Percentiles rank a stretch among this genome's conserved stretches.
Conservation (phyloP, 176 grass and related monocot genomes). For the Triticum timopheevii region DNA sequence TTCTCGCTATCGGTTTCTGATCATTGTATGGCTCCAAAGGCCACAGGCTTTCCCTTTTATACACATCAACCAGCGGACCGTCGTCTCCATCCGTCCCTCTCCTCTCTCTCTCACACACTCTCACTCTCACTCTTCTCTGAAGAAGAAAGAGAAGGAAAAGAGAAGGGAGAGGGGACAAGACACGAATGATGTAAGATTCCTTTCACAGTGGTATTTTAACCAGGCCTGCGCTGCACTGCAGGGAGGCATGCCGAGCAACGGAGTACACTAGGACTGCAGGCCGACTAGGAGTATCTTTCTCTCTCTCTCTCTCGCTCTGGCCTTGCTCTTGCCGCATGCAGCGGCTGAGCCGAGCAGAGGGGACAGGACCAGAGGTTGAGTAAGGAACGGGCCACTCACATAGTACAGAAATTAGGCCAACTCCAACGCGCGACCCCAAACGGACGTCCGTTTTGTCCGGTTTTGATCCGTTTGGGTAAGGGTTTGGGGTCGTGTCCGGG, state of each 20-base stretch:
- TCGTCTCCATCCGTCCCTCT: neutral
- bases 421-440: no score
- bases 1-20: constrained; percentile 29
- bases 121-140: neutral
- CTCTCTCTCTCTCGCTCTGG: neutral
- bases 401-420: no score
- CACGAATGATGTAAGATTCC: constrained; percentile 72
- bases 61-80: constrained; percentile 23
- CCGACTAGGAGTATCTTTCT: neutral
- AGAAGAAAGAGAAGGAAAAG: constrained; percentile 4
- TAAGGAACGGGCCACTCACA: constrained; percentile 39
- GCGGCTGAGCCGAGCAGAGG: constrained; percentile 11
- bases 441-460: no score
- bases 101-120: neutral
- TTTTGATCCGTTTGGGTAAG: no score
- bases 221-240: neutral
- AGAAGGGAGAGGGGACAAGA: constrained; percentile 40
- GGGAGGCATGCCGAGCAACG: constrained; percentile 38
- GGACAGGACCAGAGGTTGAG: constrained; percentile 22
- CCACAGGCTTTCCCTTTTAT: constrained; percentile 55
- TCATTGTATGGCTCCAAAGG: constrained; percentile 62
- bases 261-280: neutral
- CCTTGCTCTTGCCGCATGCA: constrained; percentile 27
- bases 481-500: no score
- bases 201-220: constrained; percentile 51